Conservation (phyloP, 208 protist genomes). For the Trypanosoma platydactyli region DNA sequence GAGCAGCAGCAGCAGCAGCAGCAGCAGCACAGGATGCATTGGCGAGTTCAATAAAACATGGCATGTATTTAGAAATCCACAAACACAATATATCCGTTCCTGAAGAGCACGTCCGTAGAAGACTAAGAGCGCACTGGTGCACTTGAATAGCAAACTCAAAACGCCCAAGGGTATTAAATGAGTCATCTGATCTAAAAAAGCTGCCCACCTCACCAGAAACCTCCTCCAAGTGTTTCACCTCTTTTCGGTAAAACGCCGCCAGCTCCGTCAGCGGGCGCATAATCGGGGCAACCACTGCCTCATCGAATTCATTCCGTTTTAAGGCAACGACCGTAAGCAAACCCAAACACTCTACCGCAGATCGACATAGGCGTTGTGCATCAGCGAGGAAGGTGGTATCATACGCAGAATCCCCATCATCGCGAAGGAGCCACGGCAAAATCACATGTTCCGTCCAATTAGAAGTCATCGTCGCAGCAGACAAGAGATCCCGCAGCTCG, state of each 20-base stretch:
- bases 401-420: not conserved
- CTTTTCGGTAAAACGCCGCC: conserved; percentile 13
- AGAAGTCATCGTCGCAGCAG: conserved; percentile 6
- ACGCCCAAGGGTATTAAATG: conserved; percentile 18
- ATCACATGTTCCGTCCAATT: conserved; percentile 22
- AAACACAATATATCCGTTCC: conserved; percentile 18
- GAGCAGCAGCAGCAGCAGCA: not conserved
- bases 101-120: conserved; percentile 17
- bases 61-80: conserved; percentile 46
- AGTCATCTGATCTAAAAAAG: not conserved
- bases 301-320: conserved; percentile 5
- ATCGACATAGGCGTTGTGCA: conserved; percentile 18
- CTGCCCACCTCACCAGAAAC: not conserved
- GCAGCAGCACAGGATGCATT: conserved; percentile 35
- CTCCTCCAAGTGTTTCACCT: conserved; percentile 13
- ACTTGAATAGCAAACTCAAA: conserved; percentile 36
- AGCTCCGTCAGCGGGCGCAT: conserved; percentile 19
- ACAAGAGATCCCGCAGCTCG: conserved; percentile 12
- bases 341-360: conserved; percentile 24
- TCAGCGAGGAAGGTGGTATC: not conserved
- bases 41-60: conserved; percentile 49
- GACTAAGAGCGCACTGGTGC: conserved; percentile 21
- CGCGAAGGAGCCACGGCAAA: conserved; percentile 25
- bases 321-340: conserved; percentile 16
- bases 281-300: not conserved